phyloP scores from a whole-genome alignment of 148 eudicot genomes.

The Rhododendron griersonianum region DNA sequence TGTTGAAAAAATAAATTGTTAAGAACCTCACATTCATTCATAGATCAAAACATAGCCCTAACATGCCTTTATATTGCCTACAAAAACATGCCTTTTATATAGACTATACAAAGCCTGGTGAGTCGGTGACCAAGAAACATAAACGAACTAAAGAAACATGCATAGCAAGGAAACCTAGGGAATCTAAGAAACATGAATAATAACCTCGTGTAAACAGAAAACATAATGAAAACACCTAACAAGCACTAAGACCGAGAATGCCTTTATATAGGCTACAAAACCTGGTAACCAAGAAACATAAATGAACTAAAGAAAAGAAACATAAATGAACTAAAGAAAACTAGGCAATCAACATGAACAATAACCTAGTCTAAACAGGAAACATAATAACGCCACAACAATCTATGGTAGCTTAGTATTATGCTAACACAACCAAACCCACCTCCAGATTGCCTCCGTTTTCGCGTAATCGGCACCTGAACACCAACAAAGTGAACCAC shows the following conservation, averaged over 20 bases:
- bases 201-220: neutral
- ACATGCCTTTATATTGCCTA: neutral
- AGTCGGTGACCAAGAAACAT: neutral
- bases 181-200: neutral
- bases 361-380: neutral
- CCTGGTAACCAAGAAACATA: neutral
- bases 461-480: constrained; percentile 73
- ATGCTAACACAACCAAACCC: constrained; percentile 12
- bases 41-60: neutral
- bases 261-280: neutral
- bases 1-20: neutral
- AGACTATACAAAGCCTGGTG: neutral
- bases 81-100: neutral
- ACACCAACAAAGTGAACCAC: constrained; percentile 70
- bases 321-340: neutral
- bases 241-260: neutral
- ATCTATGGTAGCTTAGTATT: neutral
- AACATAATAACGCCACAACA: neutral
- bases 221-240: neutral
- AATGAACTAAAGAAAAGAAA: neutral
- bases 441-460: constrained; percentile 28
- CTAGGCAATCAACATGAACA: neutral
- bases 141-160: neutral
- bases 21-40: neutral
- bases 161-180: neutral